Evolutionary conservation across 2,329 filamentous ascomycete species (phyloP), one percentile per base, ranked within the genome.

Genomic region (Talaromyces sp.): DNA sequence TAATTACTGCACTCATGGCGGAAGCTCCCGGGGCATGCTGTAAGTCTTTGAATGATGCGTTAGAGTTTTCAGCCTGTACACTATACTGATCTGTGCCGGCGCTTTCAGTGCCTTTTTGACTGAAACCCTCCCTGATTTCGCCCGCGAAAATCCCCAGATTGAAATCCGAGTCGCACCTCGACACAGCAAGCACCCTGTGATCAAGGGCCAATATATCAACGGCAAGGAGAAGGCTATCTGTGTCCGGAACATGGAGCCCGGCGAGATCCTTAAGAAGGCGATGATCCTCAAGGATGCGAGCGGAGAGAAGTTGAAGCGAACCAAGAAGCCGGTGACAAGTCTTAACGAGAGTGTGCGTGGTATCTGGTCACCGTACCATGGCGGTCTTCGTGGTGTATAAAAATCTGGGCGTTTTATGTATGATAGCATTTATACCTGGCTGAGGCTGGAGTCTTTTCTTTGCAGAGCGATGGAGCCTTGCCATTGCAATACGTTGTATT

Each of bases 1-100:
- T 70, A 90, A 96, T 79, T 99, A 96, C 80, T 97, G 94, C 80
- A 91, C 97, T 82, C 92, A 89, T 85, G 90, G 89, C 52, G 94
- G 92, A 58, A 96, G 90, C 74, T 97, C 93, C 33, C 86, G 80
- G 68, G 94, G 94, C 70, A 97, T 97, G 91, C 94, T 96, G 90
- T 94, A 81, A 59, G 82, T 70, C 6, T 19, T 10, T 17, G 24
- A 17, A 24, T 11, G 7, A 40, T 41, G 3, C 16, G 13, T 3
- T 11, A 20, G 8, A 27, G 29, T 9, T 20, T 14, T 19, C 3
- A 13, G 3, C 42, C 4, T n/a, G 22, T 32, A 9, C 29, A 22
- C 17, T 51, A 20, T n/a, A 40, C 37, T 13, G 20, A n/a, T 29
- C 16, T 9, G 13, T n/a, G 35, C 19, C 16, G n/a, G 13, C 19